Base-by-base conservation (phyloP, 2,329 filamentous ascomycete species). In the Nigrograna mackinnonii region DNA sequence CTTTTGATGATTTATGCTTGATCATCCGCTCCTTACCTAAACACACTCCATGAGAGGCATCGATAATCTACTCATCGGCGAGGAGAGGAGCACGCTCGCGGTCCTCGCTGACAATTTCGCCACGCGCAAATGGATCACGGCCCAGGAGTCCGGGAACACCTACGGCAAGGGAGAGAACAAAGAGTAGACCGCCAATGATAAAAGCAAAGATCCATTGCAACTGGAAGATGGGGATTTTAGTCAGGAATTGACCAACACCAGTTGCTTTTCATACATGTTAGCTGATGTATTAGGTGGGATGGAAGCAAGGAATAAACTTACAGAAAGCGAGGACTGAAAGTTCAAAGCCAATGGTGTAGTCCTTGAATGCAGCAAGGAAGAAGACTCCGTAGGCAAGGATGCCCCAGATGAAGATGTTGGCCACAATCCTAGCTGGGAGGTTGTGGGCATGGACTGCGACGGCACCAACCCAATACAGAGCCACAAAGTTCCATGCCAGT, bases 171-270 rank as follows among this genome's bases (percentile, higher is more conserved):
- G 87, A 89, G 14, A 82, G 70, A 16, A 91, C 66, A 64, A 94
- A 86, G 39, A 95, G 79, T 19, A 88, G 64, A 1, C 77, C 81
- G 78, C 92, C 91, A 65, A 95, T 90, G 49, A 83, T 76, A 61
- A 95, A 94, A 22, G 90, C 87, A 66, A 95, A 95, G 69, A 95
- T 92, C 90, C 90, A 95, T 72, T 96, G 91, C 51, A 95, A 76
- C 5, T 89, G 87, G 53, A 95, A 77, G 50, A 86, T 68, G 63
- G 94, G 79, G 45, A 85, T 69, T 64, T 90, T 83, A 58, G 79
- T 78, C 37, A 84, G 73, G 71, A 95, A 84, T 67, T 96, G 91
- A 12, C 83, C 80, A 13, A 94, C 82, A 11, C 88, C 89, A 31
- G 95, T 82, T 14, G 78, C 79, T 81, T 43, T n/a, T n/a, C n/a